Evolutionary conservation across 116 monocot genomes (phyloP), one percentile per base, ranked within the genome.

Genomic region (Iris pallida): DNA sequence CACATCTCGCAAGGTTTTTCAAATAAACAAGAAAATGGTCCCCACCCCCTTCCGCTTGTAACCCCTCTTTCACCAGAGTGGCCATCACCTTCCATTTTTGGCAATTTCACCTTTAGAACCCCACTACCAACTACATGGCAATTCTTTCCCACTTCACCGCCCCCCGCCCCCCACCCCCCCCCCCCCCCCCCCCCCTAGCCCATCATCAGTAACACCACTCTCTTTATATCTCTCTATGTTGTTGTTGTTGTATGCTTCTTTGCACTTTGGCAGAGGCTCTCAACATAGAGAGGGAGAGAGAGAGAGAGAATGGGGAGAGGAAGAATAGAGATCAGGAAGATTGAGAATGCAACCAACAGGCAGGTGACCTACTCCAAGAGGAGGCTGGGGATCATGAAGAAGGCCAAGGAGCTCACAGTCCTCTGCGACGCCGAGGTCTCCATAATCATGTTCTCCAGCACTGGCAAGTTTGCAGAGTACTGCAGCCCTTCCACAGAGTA

Each of bases 311-410:
- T 78, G 85, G 85, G 85, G 44, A 80, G 80, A 72, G 85, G 85
- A 51, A 85, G 74, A 75, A 80, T 85, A 78, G 81, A 85, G 81
- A 85, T 85, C 20, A 85, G 81, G 78, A 85, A 79, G 77, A 85
- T 85, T 10, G 81, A 85, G 78, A 85, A 85, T 64, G 51, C 85
- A 42, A 81, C 80, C 10, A 85, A 78, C 55, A 77, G 85, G 66
- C 85, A 85, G 61, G 85, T 85, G 53, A 85, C 85, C 41, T 85
- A 78, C 74, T 85, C 85, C 10, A 85, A 85, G 75, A 71, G 85
- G 76, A 77, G 77, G 68, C 63, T 66, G 8, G 85, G 85, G 17
- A 79, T 85, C 48, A 73, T 81, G 72, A 85, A 85, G 81, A 85
- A 85, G 68, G 85, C 85, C 52, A 73, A 69, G 52, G 85, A 85